Percentiles rank a stretch among this genome's conserved stretches.
Evolutionary conservation across 768 basidiomycete genomes (phyloP).

Genomic region (Trichaptum fuscoviolaceum): DNA sequence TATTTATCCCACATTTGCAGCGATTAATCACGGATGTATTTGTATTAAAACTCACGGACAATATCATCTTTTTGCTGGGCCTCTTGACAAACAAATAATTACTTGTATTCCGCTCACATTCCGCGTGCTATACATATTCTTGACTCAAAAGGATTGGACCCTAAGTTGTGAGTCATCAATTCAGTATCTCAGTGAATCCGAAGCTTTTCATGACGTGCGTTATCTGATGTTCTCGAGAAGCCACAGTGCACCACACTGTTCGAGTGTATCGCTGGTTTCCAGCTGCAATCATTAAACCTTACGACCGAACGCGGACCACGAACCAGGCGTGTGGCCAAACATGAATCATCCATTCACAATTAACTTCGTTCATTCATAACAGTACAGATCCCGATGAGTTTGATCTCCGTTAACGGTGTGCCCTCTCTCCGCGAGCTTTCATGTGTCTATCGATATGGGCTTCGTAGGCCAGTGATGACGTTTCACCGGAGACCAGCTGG

Average conservation of each 20-base stretch:
- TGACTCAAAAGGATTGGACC: neutral
- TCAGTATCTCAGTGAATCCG: neutral
- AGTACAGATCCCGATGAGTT: neutral
- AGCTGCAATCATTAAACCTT: neutral
- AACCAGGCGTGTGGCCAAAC: neutral
- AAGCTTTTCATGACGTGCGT: neutral
- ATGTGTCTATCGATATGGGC: neutral
- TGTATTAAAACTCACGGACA: neutral
- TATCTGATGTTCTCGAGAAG: neutral
- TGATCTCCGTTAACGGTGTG: neutral
- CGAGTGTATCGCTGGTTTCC: neutral
- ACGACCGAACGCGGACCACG: neutral
- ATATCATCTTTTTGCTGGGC: neutral
- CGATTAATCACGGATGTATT: conserved; percentile 1
- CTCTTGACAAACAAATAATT: neutral
- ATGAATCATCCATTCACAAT: neutral
- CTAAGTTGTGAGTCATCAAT: neutral
- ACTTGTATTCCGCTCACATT: neutral
- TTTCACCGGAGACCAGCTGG: neutral
- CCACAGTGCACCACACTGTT: neutral
- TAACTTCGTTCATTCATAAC: neutral
- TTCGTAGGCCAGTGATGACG: neutral
- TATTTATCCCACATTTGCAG: neutral
- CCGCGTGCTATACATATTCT: neutral
- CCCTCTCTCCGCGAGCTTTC: neutral